Evolutionary conservation across 2,329 filamentous ascomycete genomes (phyloP).

Genomic region (Cadophora sp.): DNA sequence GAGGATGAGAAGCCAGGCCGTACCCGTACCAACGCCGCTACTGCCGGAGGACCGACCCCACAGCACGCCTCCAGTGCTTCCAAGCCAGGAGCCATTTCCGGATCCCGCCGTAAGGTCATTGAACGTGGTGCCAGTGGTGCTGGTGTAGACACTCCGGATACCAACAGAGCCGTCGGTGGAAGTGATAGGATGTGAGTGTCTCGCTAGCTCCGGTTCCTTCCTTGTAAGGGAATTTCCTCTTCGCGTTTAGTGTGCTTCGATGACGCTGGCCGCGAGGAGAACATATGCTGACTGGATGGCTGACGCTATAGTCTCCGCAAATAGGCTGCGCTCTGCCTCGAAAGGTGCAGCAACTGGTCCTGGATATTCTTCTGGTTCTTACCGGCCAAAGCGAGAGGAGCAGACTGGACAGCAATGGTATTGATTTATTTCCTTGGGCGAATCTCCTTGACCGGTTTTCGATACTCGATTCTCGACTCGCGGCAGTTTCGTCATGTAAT

Average conservation of each 20-base stretch:
- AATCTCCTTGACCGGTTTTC: conserved; percentile 39
- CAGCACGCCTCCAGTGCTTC: conserved; percentile 60
- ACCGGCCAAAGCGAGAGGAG: conserved; percentile 60
- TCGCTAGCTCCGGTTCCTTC: conserved; percentile 59
- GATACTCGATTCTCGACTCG: conserved; percentile 37
- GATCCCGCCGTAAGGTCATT: conserved; percentile 83
- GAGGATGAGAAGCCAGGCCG: conserved; percentile 79
- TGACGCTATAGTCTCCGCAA: conserved; percentile 84
- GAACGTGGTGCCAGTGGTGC: conserved; percentile 64
- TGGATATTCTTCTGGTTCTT: conserved; percentile 53
- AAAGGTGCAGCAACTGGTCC: conserved; percentile 65
- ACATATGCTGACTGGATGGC: conserved; percentile 76
- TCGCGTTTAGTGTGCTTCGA: conserved; percentile 80
- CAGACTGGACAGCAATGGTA: conserved; percentile 46
- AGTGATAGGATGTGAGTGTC: conserved; percentile 97
- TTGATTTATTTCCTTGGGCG: conserved; percentile 42
- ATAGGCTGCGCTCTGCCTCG: conserved; percentile 85
- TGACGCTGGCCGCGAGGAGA: conserved; percentile 77
- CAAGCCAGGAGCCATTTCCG: conserved; percentile 77
- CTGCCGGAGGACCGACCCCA: conserved; percentile 64
- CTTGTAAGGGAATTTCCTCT: conserved; percentile 88
- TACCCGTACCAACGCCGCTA: conserved; percentile 69
- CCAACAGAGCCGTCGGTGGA: conserved; percentile 77
- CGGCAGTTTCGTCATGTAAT: conserved; percentile 40
- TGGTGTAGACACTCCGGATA: conserved; percentile 71